A percentile compares a stretch with the other conserved stretches of the same genome.
Conservation (phyloP, 768 basidiomycete species). For the Mrakia hoshinonis region DNA sequence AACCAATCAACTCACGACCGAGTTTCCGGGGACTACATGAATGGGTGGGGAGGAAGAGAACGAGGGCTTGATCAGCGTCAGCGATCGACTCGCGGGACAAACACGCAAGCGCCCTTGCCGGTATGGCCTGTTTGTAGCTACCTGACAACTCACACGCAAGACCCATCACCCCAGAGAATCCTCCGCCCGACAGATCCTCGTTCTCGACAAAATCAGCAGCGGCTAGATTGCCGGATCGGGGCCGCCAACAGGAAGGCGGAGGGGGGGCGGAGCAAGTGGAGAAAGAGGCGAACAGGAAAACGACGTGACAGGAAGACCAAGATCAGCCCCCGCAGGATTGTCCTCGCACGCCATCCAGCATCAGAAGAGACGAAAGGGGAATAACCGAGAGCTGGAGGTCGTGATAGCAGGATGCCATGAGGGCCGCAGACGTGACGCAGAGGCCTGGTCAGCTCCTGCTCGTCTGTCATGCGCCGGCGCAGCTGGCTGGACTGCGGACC, state of each 20-base stretch:
- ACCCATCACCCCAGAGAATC: constrained; percentile 23
- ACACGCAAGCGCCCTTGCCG: not conserved
- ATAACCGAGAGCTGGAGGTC: constrained; percentile 7
- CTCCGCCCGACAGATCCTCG: constrained; percentile 21
- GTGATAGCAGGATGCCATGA: no score
- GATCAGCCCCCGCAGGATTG: not conserved
- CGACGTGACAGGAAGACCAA: not conserved
- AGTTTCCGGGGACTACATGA: constrained; percentile 23
- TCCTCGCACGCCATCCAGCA: no score
- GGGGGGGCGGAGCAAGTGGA: not conserved
- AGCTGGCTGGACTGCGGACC: no score
- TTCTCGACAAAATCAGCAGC: constrained; percentile 11
- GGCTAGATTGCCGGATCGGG: no score
- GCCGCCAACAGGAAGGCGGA: no score
- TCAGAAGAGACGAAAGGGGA: no score
- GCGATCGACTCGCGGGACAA: no score
- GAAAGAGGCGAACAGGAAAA: not conserved
- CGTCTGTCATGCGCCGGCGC: not conserved
- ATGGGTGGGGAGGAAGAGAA: not conserved
- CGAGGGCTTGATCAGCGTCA: not conserved
- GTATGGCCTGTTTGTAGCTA: no score
- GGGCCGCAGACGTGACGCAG: no score
- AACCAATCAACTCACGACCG: constrained; percentile 21
- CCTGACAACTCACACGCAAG: constrained; percentile 1
- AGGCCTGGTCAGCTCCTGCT: no score